phyloP scores from a whole-genome alignment of 371 early-diverging fungal species.

The Chytridium lagenaria region DNA sequence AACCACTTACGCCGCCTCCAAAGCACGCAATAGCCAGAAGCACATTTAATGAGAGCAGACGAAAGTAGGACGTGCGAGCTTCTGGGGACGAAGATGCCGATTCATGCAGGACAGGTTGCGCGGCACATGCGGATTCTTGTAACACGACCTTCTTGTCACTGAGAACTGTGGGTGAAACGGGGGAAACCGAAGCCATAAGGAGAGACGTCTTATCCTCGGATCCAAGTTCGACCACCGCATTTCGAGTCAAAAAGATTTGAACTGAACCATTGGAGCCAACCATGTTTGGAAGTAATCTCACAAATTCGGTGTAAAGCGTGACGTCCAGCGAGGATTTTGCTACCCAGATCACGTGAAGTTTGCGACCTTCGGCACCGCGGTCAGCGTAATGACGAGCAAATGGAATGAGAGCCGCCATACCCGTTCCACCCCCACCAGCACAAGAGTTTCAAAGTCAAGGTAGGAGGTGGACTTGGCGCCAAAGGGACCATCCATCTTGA shows the following conservation, averaged over 20 bases:
- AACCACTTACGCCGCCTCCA: not conserved
- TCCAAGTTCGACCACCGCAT: not conserved
- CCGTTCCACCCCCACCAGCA: conserved; percentile 15
- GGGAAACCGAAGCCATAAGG: too few species aligned
- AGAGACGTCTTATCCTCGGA: not conserved
- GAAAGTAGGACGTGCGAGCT: too few species aligned
- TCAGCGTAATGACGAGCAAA: not conserved
- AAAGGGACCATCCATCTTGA: conserved; percentile 9
- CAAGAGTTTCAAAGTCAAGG: not conserved
- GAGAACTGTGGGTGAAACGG: too few species aligned
- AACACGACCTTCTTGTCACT: too few species aligned
- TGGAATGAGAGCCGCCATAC: conserved; percentile 8
- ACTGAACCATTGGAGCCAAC: not conserved
- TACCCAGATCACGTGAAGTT: not conserved
- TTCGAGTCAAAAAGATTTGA: too few species aligned
- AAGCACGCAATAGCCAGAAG: conserved; percentile 1
- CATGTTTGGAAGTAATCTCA: not conserved
- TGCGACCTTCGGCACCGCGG: not conserved
- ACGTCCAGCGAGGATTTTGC: not conserved
- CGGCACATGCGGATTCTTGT: too few species aligned
- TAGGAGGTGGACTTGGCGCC: not conserved
- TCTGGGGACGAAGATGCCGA: too few species aligned
- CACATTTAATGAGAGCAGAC: too few species aligned
- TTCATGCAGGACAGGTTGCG: too few species aligned
- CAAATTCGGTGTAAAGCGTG: not conserved